Evolutionary conservation across 371 early-diverging fungal genomes (phyloP).

Genomic region (Gilbertella persicaria): DNA sequence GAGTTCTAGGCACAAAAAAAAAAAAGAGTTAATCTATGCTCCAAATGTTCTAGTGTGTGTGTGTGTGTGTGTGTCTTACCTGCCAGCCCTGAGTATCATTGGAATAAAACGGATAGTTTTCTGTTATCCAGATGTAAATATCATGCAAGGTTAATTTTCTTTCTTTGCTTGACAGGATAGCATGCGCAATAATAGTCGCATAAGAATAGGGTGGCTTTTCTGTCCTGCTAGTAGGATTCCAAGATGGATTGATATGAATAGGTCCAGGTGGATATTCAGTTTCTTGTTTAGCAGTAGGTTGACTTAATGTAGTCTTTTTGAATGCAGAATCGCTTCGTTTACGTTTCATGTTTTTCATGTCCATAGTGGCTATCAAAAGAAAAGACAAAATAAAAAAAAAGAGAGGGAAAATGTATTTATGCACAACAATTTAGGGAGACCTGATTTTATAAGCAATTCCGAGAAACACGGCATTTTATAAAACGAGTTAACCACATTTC

Average conservation of each 20-base stretch:
- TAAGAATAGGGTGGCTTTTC: conserved; percentile 93
- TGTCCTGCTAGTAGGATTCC: conserved; percentile 43
- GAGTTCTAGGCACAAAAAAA: conserved; percentile 70
- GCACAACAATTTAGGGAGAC: conserved; percentile 2
- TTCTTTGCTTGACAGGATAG: conserved; percentile 77
- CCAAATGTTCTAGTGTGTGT: neutral
- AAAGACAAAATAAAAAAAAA: conserved; percentile 7
- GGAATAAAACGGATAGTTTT: conserved; percentile 78
- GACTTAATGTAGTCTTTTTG: too few species aligned
- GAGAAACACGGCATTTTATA: neutral
- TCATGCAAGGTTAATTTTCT: conserved; percentile 84
- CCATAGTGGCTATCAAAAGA: conserved; percentile 1
- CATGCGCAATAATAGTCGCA: conserved; percentile 90
- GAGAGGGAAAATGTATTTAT: conserved; percentile 2
- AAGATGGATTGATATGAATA: conserved; percentile 26
- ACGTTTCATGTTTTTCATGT: conserved; percentile 9
- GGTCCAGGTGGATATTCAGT: conserved; percentile 22
- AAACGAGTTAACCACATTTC: neutral
- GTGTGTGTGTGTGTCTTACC: conserved; percentile 45
- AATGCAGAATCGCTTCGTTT: conserved; percentile 16
- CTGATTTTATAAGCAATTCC: neutral
- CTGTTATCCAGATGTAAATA: conserved; percentile 91
- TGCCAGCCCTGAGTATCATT: conserved; percentile 84
- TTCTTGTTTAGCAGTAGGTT: too few species aligned
- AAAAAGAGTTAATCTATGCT: neutral